These are phyloP conservation scores for Mucor mucedo DNA, from an alignment of 371 early-diverging fungal genomes.

Conservation along the genomic window DNA sequence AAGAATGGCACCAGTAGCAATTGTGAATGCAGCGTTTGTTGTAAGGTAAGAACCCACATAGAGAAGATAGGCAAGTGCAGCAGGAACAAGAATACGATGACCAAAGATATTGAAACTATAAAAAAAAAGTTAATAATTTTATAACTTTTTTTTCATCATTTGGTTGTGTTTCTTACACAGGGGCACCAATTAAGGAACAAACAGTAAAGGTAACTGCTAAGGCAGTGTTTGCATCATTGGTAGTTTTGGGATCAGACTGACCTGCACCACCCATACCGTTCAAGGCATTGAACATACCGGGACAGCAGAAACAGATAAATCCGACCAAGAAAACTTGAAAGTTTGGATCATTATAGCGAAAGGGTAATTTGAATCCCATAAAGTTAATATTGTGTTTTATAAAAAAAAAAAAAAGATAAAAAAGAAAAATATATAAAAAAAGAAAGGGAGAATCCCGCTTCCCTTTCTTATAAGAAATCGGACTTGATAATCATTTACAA, in stretches of 20 bases:
- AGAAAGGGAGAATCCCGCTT: background rate
- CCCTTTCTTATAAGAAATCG: slow-evolving; percentile 4
- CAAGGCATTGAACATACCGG: slow-evolving; percentile 89
- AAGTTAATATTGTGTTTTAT: background rate
- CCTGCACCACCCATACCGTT: slow-evolving; percentile 69
- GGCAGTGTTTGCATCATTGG: slow-evolving; percentile 73
- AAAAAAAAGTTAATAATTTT: background rate
- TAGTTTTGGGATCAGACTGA: slow-evolving; percentile 62
- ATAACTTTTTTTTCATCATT: too few species aligned
- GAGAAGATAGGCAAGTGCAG: slow-evolving; percentile 61
- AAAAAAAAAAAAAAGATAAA: background rate
- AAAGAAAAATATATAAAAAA: slow-evolving; percentile 7
- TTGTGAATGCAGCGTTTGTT: slow-evolving; percentile 49
- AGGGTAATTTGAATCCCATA: slow-evolving; percentile 50
- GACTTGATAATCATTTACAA: background rate
- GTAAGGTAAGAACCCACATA: slow-evolving; percentile 64
- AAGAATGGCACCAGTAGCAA: slow-evolving; percentile 63
- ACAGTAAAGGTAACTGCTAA: slow-evolving; percentile 70
- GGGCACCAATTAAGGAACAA: slow-evolving; percentile 67
- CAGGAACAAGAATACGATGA: slow-evolving; percentile 57
- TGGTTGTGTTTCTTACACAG: slow-evolving; percentile 47
- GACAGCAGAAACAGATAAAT: slow-evolving; percentile 78
- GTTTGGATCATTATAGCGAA: slow-evolving; percentile 55
- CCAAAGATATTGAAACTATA: slow-evolving; percentile 62
- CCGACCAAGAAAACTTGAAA: slow-evolving; percentile 74